A percentile compares a stretch with the other conserved stretches of the same genome.
Evolutionary conservation across 257 asterid genomes (phyloP).

Genomic region (Solanum infundibuliforme): DNA sequence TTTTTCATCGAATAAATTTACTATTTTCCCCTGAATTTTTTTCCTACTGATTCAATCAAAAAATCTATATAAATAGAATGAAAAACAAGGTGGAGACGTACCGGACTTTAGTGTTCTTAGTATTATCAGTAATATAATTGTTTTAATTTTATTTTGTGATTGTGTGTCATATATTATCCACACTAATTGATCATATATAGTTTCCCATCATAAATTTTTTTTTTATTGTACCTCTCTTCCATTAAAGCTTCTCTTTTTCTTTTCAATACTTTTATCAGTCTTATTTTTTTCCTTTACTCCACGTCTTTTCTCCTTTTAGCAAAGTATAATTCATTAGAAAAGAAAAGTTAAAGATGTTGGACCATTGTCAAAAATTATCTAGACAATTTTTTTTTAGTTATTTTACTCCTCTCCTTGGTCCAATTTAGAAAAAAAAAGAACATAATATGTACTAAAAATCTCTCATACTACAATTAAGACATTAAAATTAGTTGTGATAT

Average conservation of each 20-base stretch:
- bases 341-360: neutral
- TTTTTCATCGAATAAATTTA: neutral
- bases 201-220: neutral
- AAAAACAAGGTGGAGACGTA: neutral
- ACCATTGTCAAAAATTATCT: neutral
- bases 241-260: slow-evolving; percentile 4
- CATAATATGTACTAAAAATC: neutral
- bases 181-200: neutral
- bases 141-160: neutral
- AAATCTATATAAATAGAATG: too few species aligned
- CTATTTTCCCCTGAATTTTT: too few species aligned
- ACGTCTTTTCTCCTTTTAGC: neutral
- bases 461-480: neutral
- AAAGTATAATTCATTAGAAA: neutral
- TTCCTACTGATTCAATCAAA: too few species aligned
- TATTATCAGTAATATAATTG: neutral
- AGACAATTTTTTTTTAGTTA: neutral
- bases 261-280: neutral
- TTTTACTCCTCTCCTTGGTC: neutral
- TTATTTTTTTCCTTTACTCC: slow-evolving; percentile 2
- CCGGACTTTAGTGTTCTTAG: neutral
- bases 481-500: neutral
- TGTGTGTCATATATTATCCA: neutral
- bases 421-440: neutral
- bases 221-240: slow-evolving; percentile 20